These are phyloP conservation scores for Salix purpurea DNA, from an alignment of 345 rosid species.

Conservation along the genomic window DNA sequence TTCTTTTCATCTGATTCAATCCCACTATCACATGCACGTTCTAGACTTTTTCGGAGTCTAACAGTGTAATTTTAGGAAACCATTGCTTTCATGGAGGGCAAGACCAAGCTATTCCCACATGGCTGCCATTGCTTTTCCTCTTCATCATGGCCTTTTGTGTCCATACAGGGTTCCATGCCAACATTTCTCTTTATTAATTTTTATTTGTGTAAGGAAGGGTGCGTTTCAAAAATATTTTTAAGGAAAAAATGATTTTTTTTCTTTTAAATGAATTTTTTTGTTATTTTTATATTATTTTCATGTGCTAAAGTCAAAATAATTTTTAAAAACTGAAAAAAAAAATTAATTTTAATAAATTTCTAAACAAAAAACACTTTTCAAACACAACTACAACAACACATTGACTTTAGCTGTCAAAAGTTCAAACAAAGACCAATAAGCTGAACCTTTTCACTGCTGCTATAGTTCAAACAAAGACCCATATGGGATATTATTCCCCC, in stretches of 20 bases:
- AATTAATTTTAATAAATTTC: no score
- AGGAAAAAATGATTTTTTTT: no score
- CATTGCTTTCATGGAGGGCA: not conserved
- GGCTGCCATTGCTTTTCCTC: not conserved
- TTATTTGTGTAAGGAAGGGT: not conserved
- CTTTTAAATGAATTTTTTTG: no score
- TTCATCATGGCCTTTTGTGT: not conserved
- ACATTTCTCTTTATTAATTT: not conserved
- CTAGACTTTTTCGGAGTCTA: not conserved
- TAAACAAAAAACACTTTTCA: no score
- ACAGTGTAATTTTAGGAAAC: slow-evolving; percentile 2
- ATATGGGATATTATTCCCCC: not conserved
- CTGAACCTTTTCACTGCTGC: not conserved
- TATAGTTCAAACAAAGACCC: not conserved
- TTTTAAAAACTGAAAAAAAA: no score
- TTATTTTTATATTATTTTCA: no score
- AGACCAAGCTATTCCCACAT: not conserved
- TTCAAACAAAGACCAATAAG: not conserved
- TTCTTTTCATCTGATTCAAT: not conserved
- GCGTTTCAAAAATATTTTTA: no score
- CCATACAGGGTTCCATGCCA: not conserved
- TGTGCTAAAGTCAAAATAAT: no score
- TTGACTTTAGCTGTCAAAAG: no score
- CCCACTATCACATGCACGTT: not conserved
- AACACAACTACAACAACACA: no score